Evolutionary conservation across 1,284 basidiomycete genomes (phyloP), one percentile per base, ranked within the genome.

Genomic region (Tranzscheliella williamsii): DNA sequence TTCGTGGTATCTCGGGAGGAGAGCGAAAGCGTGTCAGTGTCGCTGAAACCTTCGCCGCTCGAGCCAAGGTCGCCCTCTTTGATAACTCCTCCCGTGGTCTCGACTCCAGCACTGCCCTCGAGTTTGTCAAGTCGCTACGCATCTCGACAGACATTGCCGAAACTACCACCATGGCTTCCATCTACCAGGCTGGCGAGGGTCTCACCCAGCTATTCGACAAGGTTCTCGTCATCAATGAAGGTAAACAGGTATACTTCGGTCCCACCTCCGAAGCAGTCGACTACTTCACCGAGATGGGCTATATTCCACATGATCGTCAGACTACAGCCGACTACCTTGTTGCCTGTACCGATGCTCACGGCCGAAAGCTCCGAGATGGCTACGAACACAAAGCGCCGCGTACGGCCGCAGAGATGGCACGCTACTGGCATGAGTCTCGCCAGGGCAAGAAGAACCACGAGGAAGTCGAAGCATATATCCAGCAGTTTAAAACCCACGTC

Each of bases 1-100:
- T 72, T 21, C 64, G 72, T 8, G 70, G 72, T 48, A 63, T 72
- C 13, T 69, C 63, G 9, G 84, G 84, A 52, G 84, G 84, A 38
- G 78, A 79, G 43, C 47, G 62, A 18, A 74, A 72, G 53, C 57
- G 72, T 27, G 72, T 72, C 24, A 57, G 46, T 34, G 63, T 72
- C 17, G 70, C 58, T 24, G 72, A 74, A 37, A 49, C 52, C 2
- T 77, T 90, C 35, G 67, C 66, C 4, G 16, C 60, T 6, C 53
- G 68, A 15, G 80, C 67, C 16, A 58, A 49, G 21, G 57, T 72
- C 34, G 38, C 50, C 27, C 46, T 64, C 16, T 67, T 56, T 57
- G 72, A 74, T 54, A 73, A 72, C 42, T 66, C 65, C n/a, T 58
- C 60, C 22, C 63, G 72, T 20, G 72, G 72, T 36, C 62, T 74